These are phyloP conservation scores for Ceratobasidium sp. DNA, from an alignment of 1,284 basidiomycete genomes.

Conservation along the genomic window DNA sequence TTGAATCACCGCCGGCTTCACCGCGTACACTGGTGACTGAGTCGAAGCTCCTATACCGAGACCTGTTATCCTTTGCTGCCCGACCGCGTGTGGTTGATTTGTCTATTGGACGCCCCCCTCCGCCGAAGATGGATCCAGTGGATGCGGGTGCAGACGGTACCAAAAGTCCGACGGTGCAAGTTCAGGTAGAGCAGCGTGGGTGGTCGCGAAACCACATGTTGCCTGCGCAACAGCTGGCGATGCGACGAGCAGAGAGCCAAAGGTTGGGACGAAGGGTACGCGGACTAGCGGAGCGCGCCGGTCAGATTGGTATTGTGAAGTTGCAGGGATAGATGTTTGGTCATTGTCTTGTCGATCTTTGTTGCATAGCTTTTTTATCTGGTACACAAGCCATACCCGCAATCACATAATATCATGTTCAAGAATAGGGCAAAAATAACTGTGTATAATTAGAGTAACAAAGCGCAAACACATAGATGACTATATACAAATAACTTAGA, in stretches of 20 bases:
- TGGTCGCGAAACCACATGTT: slow-evolving; percentile 83
- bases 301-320: slow-evolving; percentile 31
- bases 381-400: slow-evolving; percentile 1
- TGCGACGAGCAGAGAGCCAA: slow-evolving; percentile 78
- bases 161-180: slow-evolving; percentile 44
- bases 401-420: slow-evolving; percentile 8
- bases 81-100: slow-evolving; percentile 85
- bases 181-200: slow-evolving; percentile 43
- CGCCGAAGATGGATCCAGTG: slow-evolving; percentile 43
- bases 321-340: not conserved
- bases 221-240: slow-evolving; percentile 81
- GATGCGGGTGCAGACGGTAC: slow-evolving; percentile 53
- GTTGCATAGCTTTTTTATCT: not conserved
- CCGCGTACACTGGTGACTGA: slow-evolving; percentile 77
- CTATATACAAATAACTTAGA: slow-evolving; percentile 38
- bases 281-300: slow-evolving; percentile 59
- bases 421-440: too few species aligned
- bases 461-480: not conserved
- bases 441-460: not conserved
- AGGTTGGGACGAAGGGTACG: slow-evolving; percentile 73
- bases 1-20: slow-evolving; percentile 57
- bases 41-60: slow-evolving; percentile 82
- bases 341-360: not conserved
- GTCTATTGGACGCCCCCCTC: slow-evolving; percentile 58
- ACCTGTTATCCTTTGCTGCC: slow-evolving; percentile 83